Conservation (phyloP, 306 rosid species). For the Pueraria montana region DNA sequence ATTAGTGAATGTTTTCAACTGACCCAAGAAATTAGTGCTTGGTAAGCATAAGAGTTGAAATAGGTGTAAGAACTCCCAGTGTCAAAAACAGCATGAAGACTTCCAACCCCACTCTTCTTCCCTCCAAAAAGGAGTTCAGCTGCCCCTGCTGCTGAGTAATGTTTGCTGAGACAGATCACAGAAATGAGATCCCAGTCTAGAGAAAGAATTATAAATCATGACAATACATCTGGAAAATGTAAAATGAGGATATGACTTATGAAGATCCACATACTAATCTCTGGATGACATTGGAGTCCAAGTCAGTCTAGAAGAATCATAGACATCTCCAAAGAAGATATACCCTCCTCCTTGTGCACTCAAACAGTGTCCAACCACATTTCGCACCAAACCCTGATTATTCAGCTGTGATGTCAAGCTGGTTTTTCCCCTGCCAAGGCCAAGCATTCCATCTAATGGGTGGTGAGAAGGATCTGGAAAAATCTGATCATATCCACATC, state of each 20-base stretch:
- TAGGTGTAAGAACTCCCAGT: slow-evolving; percentile 92
- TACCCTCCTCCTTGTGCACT: slow-evolving; percentile 87
- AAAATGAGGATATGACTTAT: neutral
- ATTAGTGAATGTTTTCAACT: slow-evolving; percentile 45
- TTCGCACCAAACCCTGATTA: slow-evolving; percentile 73
- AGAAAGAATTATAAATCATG: slow-evolving; percentile 1
- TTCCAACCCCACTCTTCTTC: slow-evolving; percentile 64
- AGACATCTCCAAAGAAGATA: slow-evolving; percentile 83
- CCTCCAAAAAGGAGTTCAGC: slow-evolving; percentile 80
- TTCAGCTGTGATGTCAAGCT: slow-evolving; percentile 83
- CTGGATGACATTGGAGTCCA: slow-evolving; percentile 80
- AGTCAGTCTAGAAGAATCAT: slow-evolving; percentile 66
- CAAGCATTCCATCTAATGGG: slow-evolving; percentile 89
- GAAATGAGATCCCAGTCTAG: slow-evolving; percentile 4
- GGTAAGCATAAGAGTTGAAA: slow-evolving; percentile 73
- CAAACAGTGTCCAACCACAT: slow-evolving; percentile 88
- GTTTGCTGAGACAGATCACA: slow-evolving; percentile 66
- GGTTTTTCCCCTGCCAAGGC: slow-evolving; percentile 87
- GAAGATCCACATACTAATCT: slow-evolving; percentile 60
- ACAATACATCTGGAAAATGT: slow-evolving; percentile 5
- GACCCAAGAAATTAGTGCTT: slow-evolving; percentile 69
- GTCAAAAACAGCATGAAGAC: slow-evolving; percentile 70
- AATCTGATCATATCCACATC: slow-evolving; percentile 91
- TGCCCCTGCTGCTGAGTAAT: slow-evolving; percentile 80
- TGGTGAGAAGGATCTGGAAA: slow-evolving; percentile 72